phyloP scores from a whole-genome alignment of 2,329 filamentous ascomycete genomes.

The Colletotrichum zoysiae region DNA sequence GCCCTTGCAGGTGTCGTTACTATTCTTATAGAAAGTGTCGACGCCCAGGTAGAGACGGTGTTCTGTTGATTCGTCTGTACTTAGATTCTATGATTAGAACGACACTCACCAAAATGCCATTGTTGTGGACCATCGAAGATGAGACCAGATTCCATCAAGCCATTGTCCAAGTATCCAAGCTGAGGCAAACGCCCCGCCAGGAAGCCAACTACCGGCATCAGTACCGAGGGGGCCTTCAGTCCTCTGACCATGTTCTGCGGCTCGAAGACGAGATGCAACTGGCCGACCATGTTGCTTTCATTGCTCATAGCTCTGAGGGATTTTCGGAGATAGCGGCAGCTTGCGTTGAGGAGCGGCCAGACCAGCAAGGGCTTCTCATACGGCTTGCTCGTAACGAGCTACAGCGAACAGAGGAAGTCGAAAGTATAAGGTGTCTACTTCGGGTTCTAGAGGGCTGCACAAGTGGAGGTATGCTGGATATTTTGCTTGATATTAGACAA shows the following conservation, averaged over 20 bases:
- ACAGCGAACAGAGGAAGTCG: background rate
- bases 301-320: background rate
- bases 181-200: background rate
- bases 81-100: background rate
- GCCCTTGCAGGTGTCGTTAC: background rate
- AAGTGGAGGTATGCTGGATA: background rate
- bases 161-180: background rate
- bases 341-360: background rate
- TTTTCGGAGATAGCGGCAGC: background rate
- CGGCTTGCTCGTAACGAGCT: background rate
- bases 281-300: background rate
- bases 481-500: background rate
- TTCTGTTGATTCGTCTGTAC: background rate
- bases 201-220: background rate
- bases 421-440: background rate
- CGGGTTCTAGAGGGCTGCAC: background rate
- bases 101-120: background rate
- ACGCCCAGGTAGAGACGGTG: background rate
- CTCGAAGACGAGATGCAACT: constrained; percentile 4
- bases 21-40: background rate
- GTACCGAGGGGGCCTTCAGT: too few species aligned
- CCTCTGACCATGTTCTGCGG: background rate
- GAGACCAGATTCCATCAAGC: constrained; percentile 1
- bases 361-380: background rate
- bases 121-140: background rate